phyloP scores from a whole-genome alignment of 495 filamentous ascomycete species.

The Lasiosphaeriaceae sp. region DNA sequence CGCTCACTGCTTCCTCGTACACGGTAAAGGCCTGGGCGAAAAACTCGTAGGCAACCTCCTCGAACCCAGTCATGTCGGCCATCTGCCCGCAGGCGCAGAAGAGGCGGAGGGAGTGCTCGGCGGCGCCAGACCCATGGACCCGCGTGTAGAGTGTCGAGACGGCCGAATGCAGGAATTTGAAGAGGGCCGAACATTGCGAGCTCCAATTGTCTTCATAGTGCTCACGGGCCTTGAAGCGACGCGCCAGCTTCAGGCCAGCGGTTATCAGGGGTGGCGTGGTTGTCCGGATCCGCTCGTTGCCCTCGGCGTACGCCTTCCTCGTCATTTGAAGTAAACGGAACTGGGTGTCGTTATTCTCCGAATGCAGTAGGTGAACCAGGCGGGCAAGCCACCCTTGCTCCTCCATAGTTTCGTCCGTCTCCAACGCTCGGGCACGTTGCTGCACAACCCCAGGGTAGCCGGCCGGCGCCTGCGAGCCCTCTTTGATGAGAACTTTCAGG shows the following conservation, averaged over 20 bases:
- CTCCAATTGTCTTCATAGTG: slow-evolving; percentile 96
- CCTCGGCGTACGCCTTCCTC: slow-evolving; percentile 82
- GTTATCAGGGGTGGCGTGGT: slow-evolving; percentile 92
- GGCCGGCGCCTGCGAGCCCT: slow-evolving; percentile 78
- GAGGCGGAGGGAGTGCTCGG: slow-evolving; percentile 81
- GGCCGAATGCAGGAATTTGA: slow-evolving; percentile 89
- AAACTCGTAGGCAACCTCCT: slow-evolving; percentile 96
- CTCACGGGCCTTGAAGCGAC: slow-evolving; percentile 84
- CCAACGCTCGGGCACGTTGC: slow-evolving; percentile 56
- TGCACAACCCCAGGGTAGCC: slow-evolving; percentile 79
- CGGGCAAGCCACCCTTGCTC: slow-evolving; percentile 96
- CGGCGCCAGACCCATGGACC: slow-evolving; percentile 67
- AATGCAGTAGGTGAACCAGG: slow-evolving; percentile 81
- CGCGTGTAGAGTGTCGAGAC: slow-evolving; percentile 86
- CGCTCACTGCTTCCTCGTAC: slow-evolving; percentile 92
- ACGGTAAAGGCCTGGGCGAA: slow-evolving; percentile 98
- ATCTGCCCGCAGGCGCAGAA: slow-evolving; percentile 91
- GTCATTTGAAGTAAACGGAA: slow-evolving; percentile 90
- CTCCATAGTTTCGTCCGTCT: slow-evolving; percentile 93
- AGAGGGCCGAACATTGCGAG: slow-evolving; percentile 79
- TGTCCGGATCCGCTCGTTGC: slow-evolving; percentile 91
- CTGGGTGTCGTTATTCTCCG: slow-evolving; percentile 84
- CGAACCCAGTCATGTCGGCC: slow-evolving; percentile 86
- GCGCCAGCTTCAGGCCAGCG: slow-evolving; percentile 82
- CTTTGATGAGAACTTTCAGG: slow-evolving; percentile 84